A percentile compares a stretch with the other conserved stretches of the same genome.
These are phyloP conservation scores for Euphorbia tirucalli DNA, from an alignment of 345 rosid genomes.

Conservation along the genomic window DNA sequence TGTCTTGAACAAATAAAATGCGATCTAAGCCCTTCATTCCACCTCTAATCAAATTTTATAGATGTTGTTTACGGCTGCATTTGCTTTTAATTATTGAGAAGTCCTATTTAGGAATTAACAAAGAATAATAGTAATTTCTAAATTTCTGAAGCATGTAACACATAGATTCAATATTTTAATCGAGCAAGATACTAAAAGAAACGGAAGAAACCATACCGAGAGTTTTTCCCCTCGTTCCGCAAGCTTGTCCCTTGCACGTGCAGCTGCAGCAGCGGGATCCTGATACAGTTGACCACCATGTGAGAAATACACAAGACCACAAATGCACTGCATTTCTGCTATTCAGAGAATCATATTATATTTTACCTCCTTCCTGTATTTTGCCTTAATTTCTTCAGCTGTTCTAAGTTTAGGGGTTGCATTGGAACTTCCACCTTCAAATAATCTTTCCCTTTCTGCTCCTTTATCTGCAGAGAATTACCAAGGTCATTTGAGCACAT, in stretches of 20 bases:
- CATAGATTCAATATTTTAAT: too few relatives aligned
- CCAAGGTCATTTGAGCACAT: conserved; percentile 12
- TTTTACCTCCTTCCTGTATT: conserved; percentile 56
- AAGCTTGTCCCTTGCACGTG: conserved; percentile 74
- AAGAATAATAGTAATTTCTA: too few relatives aligned
- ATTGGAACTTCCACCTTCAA: conserved; percentile 60
- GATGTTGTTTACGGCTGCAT: too few relatives aligned
- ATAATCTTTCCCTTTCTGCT: conserved; percentile 56
- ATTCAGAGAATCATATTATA: conserved; percentile 5
- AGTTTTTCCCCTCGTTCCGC: conserved; percentile 73
- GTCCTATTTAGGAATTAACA: too few relatives aligned
- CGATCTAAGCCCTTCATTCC: neutral
- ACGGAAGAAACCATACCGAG: conserved; percentile 41
- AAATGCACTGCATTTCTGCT: neutral
- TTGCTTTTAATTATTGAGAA: too few relatives aligned
- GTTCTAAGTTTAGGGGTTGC: conserved; percentile 64
- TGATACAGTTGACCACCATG: conserved; percentile 28
- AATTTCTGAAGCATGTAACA: too few relatives aligned
- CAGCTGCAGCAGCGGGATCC: conserved; percentile 73
- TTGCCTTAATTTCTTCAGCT: conserved; percentile 78
- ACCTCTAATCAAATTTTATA: too few relatives aligned
- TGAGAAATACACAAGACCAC: conserved; percentile 20
- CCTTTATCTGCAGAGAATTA: conserved; percentile 45
- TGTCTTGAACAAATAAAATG: too few relatives aligned
- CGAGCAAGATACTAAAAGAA: conserved; percentile 7